Evolutionary conservation across 1,284 basidiomycete species (phyloP).

Genomic region (Cronartium ribicola): DNA sequence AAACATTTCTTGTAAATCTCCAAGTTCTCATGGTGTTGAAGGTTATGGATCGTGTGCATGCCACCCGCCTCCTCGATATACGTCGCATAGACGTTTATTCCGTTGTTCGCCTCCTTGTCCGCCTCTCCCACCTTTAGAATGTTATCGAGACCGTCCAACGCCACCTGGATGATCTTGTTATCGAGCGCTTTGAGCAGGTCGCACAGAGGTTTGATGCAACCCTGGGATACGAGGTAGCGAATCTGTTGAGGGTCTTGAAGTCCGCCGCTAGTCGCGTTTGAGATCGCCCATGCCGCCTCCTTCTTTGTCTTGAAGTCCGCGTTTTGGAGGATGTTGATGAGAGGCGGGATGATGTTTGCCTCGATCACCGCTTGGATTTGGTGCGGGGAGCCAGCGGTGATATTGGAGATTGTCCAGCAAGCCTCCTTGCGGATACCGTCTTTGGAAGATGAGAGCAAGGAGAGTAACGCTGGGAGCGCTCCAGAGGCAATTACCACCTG

Average conservation of each 20-base stretch:
- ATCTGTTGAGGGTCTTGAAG: conserved; percentile 96
- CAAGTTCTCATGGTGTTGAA: conserved; percentile 98
- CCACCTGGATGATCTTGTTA: conserved; percentile 99
- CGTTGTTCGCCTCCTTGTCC: conserved; percentile 79
- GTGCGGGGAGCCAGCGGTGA: conserved; percentile 91
- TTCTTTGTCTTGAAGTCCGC: conserved; percentile 99
- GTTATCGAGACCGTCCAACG: conserved; percentile 96
- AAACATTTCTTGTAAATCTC: conserved; percentile 99
- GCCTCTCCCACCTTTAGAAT: conserved; percentile 97
- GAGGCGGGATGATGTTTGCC: conserved; percentile 82
- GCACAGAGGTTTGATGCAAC: conserved; percentile 97
- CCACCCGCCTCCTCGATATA: conserved; percentile 97
- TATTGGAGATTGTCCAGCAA: conserved; percentile 99
- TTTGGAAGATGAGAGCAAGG: conserved; percentile 87
- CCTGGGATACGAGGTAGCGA: conserved; percentile 93
- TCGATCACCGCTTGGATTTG: conserved; percentile 83
- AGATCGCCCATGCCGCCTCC: conserved; percentile 99
- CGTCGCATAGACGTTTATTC: conserved; percentile 85
- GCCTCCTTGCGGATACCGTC: conserved; percentile 91
- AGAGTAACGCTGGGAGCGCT: conserved; percentile 84
- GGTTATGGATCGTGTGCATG: conserved; percentile 67
- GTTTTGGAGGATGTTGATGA: conserved; percentile 95
- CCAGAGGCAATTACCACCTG: conserved; percentile 97
- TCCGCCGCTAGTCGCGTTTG: conserved; percentile 96
- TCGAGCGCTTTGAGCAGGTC: conserved; percentile 96